Conservation (phyloP, 2,329 filamentous ascomycete genomes). For the Metarhizium album region DNA sequence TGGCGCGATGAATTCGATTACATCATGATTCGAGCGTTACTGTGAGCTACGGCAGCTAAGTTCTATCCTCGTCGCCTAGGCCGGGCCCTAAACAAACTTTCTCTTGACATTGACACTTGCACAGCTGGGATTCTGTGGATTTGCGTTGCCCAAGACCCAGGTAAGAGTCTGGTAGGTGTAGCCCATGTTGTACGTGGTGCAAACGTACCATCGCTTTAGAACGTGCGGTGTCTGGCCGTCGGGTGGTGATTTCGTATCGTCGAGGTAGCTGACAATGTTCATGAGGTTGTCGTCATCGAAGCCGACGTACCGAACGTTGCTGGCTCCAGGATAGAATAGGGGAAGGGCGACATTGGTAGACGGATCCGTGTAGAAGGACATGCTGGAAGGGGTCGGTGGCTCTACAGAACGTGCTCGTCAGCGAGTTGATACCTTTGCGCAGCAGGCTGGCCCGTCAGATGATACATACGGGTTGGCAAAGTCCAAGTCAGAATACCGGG, state of each 20-base stretch:
- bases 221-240: not conserved
- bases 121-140: constrained; percentile 15
- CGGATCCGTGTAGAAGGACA: constrained; percentile 10
- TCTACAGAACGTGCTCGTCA: not conserved
- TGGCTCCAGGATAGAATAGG: constrained; percentile 8
- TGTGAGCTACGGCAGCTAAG: too few species aligned
- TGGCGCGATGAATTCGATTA: too few species aligned
- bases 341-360: constrained; percentile 14
- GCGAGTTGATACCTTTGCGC: not conserved
- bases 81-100: constrained; percentile 5
- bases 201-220: constrained; percentile 12
- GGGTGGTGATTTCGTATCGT: constrained; percentile 10
- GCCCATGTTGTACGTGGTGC: constrained; percentile 9
- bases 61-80: not conserved
- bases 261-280: constrained; percentile 9
- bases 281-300: constrained; percentile 11
- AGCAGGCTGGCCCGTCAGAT: too few species aligned
- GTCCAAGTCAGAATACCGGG: constrained; percentile 7
- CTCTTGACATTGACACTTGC: constrained; percentile 13
- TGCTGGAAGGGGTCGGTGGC: constrained; percentile 6
- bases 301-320: constrained; percentile 14
- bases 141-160: constrained; percentile 9
- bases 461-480: constrained; percentile 4
- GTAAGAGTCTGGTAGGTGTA: constrained; percentile 11
- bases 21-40: too few species aligned